Conservation (phyloP, 1,139 yeast species). For the Yamadazyma friedrichii region DNA sequence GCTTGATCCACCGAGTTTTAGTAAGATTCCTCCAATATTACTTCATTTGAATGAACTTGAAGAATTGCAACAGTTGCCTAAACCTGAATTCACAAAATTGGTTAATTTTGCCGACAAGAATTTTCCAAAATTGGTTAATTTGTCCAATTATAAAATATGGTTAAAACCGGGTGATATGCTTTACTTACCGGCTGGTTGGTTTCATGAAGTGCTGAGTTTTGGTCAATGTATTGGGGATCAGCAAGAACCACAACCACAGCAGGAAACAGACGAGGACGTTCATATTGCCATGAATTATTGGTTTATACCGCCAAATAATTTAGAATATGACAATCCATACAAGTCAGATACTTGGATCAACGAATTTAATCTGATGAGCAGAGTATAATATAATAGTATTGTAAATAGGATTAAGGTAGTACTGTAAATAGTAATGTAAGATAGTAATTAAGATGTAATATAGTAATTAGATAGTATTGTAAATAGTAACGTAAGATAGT, state of each 20-base stretch:
- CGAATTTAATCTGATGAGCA: constrained; percentile 31
- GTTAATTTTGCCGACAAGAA: constrained; percentile 23
- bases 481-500: too few species aligned
- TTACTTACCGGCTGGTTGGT: constrained; percentile 77
- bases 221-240: constrained; percentile 24
- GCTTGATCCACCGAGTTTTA: constrained; percentile 72
- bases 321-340: constrained; percentile 33
- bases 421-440: too few species aligned
- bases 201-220: constrained; percentile 76
- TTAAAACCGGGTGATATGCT: constrained; percentile 64
- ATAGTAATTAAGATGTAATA: background rate
- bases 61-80: constrained; percentile 20
- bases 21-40: constrained; percentile 58
- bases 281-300: constrained; percentile 73
- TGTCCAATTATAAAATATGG: constrained; percentile 44
- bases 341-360: constrained; percentile 48
- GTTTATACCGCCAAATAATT: constrained; percentile 63
- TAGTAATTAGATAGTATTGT: background rate
- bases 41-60: constrained; percentile 52
- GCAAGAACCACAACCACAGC: background rate
- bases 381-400: too few species aligned
- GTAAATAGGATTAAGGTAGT: constrained; percentile 8
- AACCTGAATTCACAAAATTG: constrained; percentile 25
- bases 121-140: constrained; percentile 49
- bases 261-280: constrained; percentile 23